Evolutionary conservation across 2,329 filamentous ascomycete species (phyloP), one percentile per base, ranked within the genome.

Genomic region (Ophiocordyceps australis): DNA sequence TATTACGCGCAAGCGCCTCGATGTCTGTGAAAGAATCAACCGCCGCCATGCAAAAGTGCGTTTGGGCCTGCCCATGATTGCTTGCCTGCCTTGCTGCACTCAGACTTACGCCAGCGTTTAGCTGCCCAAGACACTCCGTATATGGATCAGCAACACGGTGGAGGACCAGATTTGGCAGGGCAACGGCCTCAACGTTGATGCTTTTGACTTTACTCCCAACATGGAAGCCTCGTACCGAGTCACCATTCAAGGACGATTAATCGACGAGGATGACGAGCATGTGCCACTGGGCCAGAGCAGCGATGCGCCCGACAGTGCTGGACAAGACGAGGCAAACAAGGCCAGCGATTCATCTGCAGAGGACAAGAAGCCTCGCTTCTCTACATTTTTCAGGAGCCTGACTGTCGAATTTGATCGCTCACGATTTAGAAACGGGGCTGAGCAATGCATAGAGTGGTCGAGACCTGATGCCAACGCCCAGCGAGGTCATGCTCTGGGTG

Each of bases 141-240:
- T 98, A 35, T 95, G 83, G 83, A 74, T 98, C 41, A 85, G 74
- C 41, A 98, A 98, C 51, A 93, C 83, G 2, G 82, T 76, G 18
- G 82, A 94, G 49, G 81, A 89, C 43, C 89, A 98, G 53, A 74
- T 78, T 17, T 95, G 89, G 89, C 89, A 98, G 52, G 65, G 62
- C 20, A 68, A 62, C 38, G 60, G 59, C 21, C 57, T 76, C 32
- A 74, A 74, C 32, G 65, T 74, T 9, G 74, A 86, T 44, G 69
- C 68, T 19, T 89, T 89, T 36, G 83, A 91, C 43, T 85, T 92
- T 42, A 74, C 72, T 27, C 72, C 74, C 27, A 81, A 71, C 34
- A 63, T 67, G 37, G 76, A 83, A 38, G 77, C 81, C 3, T 78
- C 74, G 9, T 98, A 85, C 47, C 72, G 75, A 30, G 81, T 98